These are phyloP conservation scores for Fusarium dlaminii DNA, from an alignment of 2,329 filamentous ascomycete genomes.

Conservation along the genomic window DNA sequence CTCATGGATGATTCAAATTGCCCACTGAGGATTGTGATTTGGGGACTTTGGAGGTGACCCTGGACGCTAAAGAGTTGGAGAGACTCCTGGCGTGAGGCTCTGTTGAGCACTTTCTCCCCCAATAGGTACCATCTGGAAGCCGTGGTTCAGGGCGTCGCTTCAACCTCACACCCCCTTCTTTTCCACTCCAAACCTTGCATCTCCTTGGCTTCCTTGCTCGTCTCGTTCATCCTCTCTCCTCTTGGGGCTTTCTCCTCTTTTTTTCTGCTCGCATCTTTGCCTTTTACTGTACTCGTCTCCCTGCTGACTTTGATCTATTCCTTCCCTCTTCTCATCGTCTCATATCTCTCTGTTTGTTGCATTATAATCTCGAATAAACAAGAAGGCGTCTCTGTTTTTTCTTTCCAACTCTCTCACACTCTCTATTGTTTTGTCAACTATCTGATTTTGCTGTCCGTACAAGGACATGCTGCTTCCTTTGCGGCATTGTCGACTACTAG, in stretches of 20 bases:
- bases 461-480: conserved; percentile 42
- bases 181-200: conserved; percentile 29
- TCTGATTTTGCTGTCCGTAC: conserved; percentile 23
- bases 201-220: conserved; percentile 25
- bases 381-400: conserved; percentile 35
- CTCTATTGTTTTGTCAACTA: conserved; percentile 12
- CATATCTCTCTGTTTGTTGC: conserved; percentile 22
- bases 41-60: conserved; percentile 1
- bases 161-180: conserved; percentile 22
- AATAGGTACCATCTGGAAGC: not conserved
- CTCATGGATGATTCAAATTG: conserved; percentile 11
- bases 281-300: conserved; percentile 15
- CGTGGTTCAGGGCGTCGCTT: conserved; percentile 16
- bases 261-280: conserved; percentile 10
- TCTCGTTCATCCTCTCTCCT: conserved; percentile 32
- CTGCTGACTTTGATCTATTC: conserved; percentile 19
- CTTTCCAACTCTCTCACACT: conserved; percentile 18
- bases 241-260: conserved; percentile 33
- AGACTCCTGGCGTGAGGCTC: conserved; percentile 29
- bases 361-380: conserved; percentile 18
- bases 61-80: not conserved
- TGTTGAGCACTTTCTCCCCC: not conserved
- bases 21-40: conserved; percentile 7
- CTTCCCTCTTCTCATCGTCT: conserved; percentile 26
- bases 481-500: conserved; percentile 40